Conservation (phyloP, 495 filamentous ascomycete species). For the Hypoxylon lienhwacheense region DNA sequence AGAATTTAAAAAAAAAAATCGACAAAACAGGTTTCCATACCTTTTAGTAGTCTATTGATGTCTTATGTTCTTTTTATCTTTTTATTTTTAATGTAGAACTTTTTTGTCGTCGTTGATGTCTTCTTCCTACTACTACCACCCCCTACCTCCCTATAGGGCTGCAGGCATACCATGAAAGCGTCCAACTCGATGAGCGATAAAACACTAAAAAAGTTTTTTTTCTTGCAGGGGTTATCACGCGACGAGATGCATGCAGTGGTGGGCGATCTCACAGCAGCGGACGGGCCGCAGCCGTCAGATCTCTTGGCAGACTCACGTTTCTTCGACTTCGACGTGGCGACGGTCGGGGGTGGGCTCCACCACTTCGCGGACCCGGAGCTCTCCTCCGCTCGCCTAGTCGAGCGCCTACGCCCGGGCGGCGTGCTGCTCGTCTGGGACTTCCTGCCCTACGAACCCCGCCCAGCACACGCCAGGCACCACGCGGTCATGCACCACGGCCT, state of each 20-base stretch:
- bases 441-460: slow-evolving; percentile 47
- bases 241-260: slow-evolving; percentile 59
- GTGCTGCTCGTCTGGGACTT: slow-evolving; percentile 69
- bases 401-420: slow-evolving; percentile 63
- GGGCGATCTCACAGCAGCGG: slow-evolving; percentile 58
- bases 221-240: slow-evolving; percentile 48
- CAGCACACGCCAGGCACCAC: slow-evolving; percentile 42
- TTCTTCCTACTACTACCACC: no score
- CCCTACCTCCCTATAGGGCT: neutral
- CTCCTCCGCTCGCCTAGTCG: slow-evolving; percentile 57
- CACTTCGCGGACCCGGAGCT: slow-evolving; percentile 67
- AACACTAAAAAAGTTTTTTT: slow-evolving; percentile 22
- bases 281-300: slow-evolving; percentile 40
- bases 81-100: no score
- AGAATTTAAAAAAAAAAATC: no score
- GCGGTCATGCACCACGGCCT: slow-evolving; percentile 63
- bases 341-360: slow-evolving; percentile 69
- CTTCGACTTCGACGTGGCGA: slow-evolving; percentile 63
- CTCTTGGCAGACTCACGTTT: slow-evolving; percentile 52
- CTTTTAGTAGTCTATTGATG: neutral
- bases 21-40: neutral
- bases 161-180: neutral
- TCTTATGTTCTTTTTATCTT: neutral
- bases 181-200: neutral
- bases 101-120: no score